These are phyloP conservation scores for Pseudopyricularia javanii DNA, from an alignment of 2,329 filamentous ascomycete genomes.

Conservation along the genomic window DNA sequence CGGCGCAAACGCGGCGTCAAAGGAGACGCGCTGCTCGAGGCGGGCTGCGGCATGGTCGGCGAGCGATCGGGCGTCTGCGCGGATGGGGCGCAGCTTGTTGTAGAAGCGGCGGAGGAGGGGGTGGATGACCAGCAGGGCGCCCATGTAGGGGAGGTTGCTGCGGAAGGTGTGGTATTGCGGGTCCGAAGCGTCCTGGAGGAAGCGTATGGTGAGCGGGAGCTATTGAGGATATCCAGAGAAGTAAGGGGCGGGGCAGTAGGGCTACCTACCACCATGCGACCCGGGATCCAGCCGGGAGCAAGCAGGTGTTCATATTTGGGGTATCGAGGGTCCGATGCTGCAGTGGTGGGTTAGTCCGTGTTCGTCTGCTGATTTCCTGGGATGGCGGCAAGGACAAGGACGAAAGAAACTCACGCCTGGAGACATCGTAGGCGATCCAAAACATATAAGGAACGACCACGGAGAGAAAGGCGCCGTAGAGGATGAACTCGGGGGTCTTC, in stretches of 20 bases:
- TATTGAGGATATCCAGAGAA: background rate
- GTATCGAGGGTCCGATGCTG: constrained; percentile 75
- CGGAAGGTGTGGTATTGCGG: constrained; percentile 78
- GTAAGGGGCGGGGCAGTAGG: background rate
- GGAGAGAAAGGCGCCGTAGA: constrained; percentile 63
- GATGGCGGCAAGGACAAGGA: background rate
- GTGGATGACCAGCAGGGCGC: constrained; percentile 62
- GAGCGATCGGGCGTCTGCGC: constrained; percentile 15
- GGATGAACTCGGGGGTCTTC: constrained; percentile 73
- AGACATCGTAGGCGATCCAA: constrained; percentile 77
- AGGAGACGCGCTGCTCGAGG: constrained; percentile 59
- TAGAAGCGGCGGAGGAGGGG: constrained; percentile 66
- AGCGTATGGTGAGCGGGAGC: background rate
- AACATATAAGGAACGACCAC: constrained; percentile 74
- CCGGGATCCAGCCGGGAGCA: constrained; percentile 79
- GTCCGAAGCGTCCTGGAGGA: constrained; percentile 72
- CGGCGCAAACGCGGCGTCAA: constrained; percentile 72
- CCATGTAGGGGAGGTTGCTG: constrained; percentile 72
- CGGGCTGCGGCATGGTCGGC: constrained; percentile 39
- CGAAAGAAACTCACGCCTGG: constrained; percentile 48
- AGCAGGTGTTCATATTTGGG: constrained; percentile 59
- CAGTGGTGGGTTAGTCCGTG: background rate
- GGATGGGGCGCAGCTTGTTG: constrained; percentile 37
- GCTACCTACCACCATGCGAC: constrained; percentile 65
- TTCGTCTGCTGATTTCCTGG: background rate